Base-by-base conservation (phyloP, 176 grass and related monocot species). In the Puya raimondii region DNA sequence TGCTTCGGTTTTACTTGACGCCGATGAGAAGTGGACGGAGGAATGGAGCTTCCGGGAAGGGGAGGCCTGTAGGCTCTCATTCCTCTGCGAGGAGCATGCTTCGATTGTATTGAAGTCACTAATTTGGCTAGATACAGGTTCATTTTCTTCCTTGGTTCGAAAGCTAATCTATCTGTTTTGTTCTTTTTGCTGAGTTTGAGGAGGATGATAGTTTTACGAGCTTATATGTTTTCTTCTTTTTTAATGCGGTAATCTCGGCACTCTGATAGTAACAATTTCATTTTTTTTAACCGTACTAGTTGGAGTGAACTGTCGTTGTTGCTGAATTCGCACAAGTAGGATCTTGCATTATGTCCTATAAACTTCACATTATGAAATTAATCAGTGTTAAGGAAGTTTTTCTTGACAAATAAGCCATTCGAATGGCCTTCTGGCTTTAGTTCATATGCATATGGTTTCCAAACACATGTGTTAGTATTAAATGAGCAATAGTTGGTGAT, bases 61-160 rank as follows among this genome's bases (percentile, higher is more conserved):
- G 71, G 53, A 85, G 82, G 52, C 82, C 80, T 4, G 72, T 82
- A 27, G 67, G 63, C 70, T 83, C 87, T 18, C 86, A 79, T 48
- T 72, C 48, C 53, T 16, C 87, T 54, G 66, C 76, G 70, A 76
- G 72, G 65, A 80, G 76, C 64, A 78, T 72, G 14, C 87, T 85
- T 11, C 68, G 79, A 71, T 74, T 86, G 49, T 83, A 77, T 66
- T 85, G 74, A 90, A 42, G 75, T 22, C 26, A 23, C 49, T 68
- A 67, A 48, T 21, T 15, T 58, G 51, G 72, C 75, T 29, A 52
- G 26, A 64, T 66, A 53, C 47, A 12, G 23, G 68, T 69, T 68
- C 3, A 65, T 70, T 23, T 64, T 65, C 70, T 76, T 47, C 65
- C 33, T 15, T 16, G 11, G 18, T 53, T 64, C 27, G 49, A 57